Conservation (phyloP, 495 filamentous ascomycete species). For the Cenococcum geophilum region DNA sequence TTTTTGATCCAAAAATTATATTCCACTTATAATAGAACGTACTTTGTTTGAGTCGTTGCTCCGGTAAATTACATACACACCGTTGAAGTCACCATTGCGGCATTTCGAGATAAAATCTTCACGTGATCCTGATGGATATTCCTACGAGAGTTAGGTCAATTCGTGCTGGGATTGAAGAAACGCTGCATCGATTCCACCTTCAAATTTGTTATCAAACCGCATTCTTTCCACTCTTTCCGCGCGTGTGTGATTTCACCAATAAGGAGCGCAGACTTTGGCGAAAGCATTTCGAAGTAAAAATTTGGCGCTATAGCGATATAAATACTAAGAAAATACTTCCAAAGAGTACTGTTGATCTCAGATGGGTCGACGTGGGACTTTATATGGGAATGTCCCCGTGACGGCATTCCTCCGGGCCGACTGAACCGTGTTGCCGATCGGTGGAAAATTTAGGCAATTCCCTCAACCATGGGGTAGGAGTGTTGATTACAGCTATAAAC, state of each 20-base stretch:
- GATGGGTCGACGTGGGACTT: not conserved
- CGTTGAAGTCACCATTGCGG: conserved; percentile 31
- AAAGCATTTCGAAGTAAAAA: not conserved
- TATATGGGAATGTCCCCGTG: not conserved
- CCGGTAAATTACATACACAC: conserved; percentile 36
- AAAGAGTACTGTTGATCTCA: too few relatives aligned
- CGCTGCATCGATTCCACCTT: conserved; percentile 14
- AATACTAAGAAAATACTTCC: not conserved
- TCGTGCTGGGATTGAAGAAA: not conserved
- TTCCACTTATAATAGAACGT: not conserved
- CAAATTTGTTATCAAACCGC: conserved; percentile 23
- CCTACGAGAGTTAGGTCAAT: conserved; percentile 12
- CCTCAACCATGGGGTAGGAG: not conserved
- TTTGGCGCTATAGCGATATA: not conserved
- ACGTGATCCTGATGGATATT: conserved; percentile 33
- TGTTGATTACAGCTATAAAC: not conserved
- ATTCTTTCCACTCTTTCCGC: conserved; percentile 34
- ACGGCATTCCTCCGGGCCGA: conserved; percentile 15
- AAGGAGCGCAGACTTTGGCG: conserved; percentile 27
- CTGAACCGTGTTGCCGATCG: conserved; percentile 6
- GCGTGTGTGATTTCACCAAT: conserved; percentile 35
- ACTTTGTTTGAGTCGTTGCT: conserved; percentile 35
- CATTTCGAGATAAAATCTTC: conserved; percentile 36
- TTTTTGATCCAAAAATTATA: not conserved
- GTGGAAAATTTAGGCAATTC: conserved; percentile 2